Percentiles rank a stretch among this genome's conserved stretches.
Conservation (phyloP, 345 rosid species). For the Sonneratia caseolaris region DNA sequence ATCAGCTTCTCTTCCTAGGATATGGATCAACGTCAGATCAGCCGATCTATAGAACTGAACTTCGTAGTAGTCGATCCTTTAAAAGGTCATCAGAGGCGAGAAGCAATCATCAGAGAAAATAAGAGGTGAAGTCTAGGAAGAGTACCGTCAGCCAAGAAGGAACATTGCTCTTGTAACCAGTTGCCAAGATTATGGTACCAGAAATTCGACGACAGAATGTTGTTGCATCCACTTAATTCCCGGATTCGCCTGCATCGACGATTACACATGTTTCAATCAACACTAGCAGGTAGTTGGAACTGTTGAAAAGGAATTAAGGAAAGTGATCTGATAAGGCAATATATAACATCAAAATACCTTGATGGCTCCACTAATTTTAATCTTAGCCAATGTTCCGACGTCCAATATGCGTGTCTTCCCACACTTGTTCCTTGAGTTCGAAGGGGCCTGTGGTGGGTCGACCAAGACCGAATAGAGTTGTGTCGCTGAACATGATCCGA, state of each 20-base stretch:
- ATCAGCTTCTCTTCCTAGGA: conserved; percentile 69
- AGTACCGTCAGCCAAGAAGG: conserved; percentile 87
- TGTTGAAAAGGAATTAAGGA: background rate
- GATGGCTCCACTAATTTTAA: conserved; percentile 74
- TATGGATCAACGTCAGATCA: background rate
- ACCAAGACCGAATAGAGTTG: conserved; percentile 51
- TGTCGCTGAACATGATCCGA: conserved; percentile 63
- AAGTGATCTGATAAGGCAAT: conserved; percentile 14
- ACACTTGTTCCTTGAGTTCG: conserved; percentile 49
- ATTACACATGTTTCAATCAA: conserved; percentile 2
- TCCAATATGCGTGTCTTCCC: conserved; percentile 94
- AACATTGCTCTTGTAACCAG: conserved; percentile 92
- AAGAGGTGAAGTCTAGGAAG: conserved; percentile 3
- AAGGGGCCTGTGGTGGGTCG: conserved; percentile 82
- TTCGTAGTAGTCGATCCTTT: background rate
- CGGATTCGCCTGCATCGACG: conserved; percentile 41
- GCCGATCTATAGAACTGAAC: background rate
- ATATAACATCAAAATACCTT: conserved; percentile 40
- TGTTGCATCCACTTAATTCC: conserved; percentile 53
- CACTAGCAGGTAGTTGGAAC: background rate
- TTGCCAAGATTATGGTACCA: conserved; percentile 80
- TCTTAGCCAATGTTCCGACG: conserved; percentile 78
- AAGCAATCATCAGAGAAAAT: background rate
- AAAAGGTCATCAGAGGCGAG: no score
- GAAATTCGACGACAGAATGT: conserved; percentile 59